Evolutionary conservation across 306 rosid species (phyloP).

Genomic region (Cicer yamashitae): DNA sequence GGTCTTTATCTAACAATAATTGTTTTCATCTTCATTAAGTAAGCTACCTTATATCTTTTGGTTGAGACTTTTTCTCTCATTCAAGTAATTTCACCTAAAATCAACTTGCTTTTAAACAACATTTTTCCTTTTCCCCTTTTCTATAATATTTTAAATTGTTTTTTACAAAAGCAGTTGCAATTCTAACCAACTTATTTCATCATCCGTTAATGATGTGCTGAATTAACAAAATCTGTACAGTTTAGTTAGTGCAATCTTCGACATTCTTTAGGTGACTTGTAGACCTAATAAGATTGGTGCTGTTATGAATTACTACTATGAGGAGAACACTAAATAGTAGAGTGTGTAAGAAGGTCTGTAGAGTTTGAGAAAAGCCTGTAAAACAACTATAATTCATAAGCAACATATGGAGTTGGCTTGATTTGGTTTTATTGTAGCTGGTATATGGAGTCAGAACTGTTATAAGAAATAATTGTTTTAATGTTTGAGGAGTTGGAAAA

Average conservation of each 20-base stretch:
- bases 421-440: constrained; percentile 40
- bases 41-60: constrained; percentile 30
- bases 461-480: background rate
- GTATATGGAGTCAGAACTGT: constrained; percentile 15
- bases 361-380: constrained; percentile 34
- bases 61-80: constrained; percentile 32
- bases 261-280: constrained; percentile 28
- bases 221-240: constrained; percentile 4
- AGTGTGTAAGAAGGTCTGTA: constrained; percentile 12
- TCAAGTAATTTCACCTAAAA: constrained; percentile 26
- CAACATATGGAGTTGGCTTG: constrained; percentile 24
- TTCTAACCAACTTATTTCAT: constrained; percentile 14
- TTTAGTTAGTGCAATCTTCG: constrained; percentile 20
- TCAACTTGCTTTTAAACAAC: constrained; percentile 16
- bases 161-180: constrained; percentile 20
- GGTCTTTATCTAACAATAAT: constrained; percentile 51
- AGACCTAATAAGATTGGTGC: constrained; percentile 28
- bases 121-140: constrained; percentile 1
- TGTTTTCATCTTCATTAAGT: constrained; percentile 47
- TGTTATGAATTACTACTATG: constrained; percentile 36
- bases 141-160: constrained; percentile 8
- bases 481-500: constrained; percentile 30
- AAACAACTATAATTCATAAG: constrained; percentile 27
- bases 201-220: constrained; percentile 8
- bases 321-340: constrained; percentile 24